phyloP scores from a whole-genome alignment of 768 basidiomycete species.

The Suillus placidus region DNA sequence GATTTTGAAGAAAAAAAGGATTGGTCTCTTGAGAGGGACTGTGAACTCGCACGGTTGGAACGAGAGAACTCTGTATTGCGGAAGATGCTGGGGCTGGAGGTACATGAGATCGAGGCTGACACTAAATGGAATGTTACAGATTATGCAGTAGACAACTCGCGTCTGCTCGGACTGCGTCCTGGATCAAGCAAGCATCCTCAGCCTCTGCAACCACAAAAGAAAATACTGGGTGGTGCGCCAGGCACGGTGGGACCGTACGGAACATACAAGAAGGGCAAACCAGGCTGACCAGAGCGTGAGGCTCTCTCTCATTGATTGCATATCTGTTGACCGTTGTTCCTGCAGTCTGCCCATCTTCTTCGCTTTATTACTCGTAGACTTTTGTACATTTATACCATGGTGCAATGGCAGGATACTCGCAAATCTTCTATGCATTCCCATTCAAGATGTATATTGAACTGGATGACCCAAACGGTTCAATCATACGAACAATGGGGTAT shows the following conservation, averaged over 20 bases:
- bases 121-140: slow-evolving; percentile 12
- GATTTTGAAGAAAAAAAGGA: slow-evolving; percentile 49
- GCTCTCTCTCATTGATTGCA: background rate
- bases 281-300: background rate
- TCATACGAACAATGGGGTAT: background rate
- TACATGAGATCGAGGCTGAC: slow-evolving; percentile 21
- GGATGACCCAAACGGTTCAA: background rate
- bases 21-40: slow-evolving; percentile 85
- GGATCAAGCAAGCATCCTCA: slow-evolving; percentile 14
- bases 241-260: slow-evolving; percentile 47
- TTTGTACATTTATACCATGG: background rate
- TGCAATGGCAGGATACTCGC: background rate
- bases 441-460: background rate
- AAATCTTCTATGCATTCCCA: background rate
- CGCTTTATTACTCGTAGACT: background rate
- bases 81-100: slow-evolving; percentile 61
- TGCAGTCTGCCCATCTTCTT: background rate
- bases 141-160: slow-evolving; percentile 20
- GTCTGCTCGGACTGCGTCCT: slow-evolving; percentile 16
- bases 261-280: slow-evolving; percentile 36
- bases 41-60: slow-evolving; percentile 85
- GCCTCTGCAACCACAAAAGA: slow-evolving; percentile 21
- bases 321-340: background rate
- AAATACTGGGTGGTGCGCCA: slow-evolving; percentile 36
- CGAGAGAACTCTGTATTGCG: slow-evolving; percentile 85